phyloP scores from a whole-genome alignment of 75 land plant species.

The Isoetes taiwanensis region DNA sequence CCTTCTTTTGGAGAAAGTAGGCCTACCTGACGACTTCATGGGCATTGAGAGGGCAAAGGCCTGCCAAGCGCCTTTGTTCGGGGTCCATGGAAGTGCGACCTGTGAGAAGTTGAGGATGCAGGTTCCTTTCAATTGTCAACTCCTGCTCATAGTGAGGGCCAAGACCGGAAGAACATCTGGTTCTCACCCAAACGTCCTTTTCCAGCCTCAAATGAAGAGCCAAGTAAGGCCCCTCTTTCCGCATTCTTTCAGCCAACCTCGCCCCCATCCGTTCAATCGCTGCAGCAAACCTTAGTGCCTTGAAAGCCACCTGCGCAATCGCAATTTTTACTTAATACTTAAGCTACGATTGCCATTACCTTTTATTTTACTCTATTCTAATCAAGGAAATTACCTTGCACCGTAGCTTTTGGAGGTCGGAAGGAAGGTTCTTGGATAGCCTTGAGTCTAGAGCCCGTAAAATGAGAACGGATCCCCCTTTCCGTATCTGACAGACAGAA shows the following conservation, averaged over 20 bases:
- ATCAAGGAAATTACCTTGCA: constrained; percentile 3
- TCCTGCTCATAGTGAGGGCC: not conserved
- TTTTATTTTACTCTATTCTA: not conserved
- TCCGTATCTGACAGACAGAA: not conserved
- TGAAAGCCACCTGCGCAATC: not conserved
- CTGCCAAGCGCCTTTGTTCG: not conserved
- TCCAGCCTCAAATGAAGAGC: constrained; percentile 8
- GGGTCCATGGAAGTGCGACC: not conserved
- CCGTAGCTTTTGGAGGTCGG: not conserved
- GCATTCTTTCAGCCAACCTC: not conserved
- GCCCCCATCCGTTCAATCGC: not conserved
- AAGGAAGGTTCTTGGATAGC: not conserved
- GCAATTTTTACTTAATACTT: not conserved
- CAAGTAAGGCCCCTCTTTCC: constrained; percentile 4
- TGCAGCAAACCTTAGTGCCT: constrained; percentile 3
- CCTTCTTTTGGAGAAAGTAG: too few relatives aligned
- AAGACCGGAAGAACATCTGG: not conserved
- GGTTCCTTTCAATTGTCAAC: not conserved
- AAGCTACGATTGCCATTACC: not conserved
- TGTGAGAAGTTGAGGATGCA: not conserved
- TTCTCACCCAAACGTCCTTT: constrained; percentile 8
- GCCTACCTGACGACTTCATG: constrained; percentile 6
- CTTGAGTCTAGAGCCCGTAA: not conserved
- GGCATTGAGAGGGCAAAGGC: constrained; percentile 4
- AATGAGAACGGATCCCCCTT: not conserved